phyloP scores from a whole-genome alignment of 2,329 filamentous ascomycete species.

The Xylariaceae sp. region DNA sequence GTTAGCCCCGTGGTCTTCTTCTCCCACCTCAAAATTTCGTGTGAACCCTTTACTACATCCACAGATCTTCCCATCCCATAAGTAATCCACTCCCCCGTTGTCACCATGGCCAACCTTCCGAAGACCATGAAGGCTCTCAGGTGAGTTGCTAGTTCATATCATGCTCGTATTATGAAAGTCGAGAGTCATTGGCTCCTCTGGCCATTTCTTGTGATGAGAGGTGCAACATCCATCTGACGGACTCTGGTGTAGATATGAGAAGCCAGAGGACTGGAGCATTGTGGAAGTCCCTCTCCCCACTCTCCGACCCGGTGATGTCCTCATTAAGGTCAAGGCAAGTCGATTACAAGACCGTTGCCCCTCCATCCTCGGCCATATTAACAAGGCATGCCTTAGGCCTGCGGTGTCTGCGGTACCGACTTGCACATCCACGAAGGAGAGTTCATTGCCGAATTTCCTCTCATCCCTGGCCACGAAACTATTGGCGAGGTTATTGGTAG shows the following conservation, averaged over 20 bases:
- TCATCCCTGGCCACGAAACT: conserved; percentile 73
- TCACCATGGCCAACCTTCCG: conserved; percentile 45
- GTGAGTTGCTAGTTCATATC: conserved; percentile 46
- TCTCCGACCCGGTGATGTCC: conserved; percentile 64
- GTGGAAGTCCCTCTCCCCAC: conserved; percentile 67
- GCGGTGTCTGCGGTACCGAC: conserved; percentile 47
- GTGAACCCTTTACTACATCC: background rate
- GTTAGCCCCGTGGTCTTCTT: conserved; percentile 12
- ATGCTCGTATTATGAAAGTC: background rate
- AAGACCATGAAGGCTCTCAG: conserved; percentile 62
- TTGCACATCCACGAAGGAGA: conserved; percentile 71
- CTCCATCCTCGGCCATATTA: conserved; percentile 14
- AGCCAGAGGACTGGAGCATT: conserved; percentile 65
- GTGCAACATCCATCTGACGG: conserved; percentile 1
- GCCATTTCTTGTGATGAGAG: background rate
- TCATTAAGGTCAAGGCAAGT: conserved; percentile 69
- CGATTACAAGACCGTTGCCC: background rate
- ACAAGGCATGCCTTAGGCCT: conserved; percentile 36
- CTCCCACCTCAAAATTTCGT: background rate
- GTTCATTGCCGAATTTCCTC: conserved; percentile 67
- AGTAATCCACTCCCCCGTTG: conserved; percentile 17
- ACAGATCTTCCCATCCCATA: conserved; percentile 20
- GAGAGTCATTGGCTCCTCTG: conserved; percentile 10
- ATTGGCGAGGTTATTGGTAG: conserved; percentile 66
- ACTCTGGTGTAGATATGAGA: conserved; percentile 56